Percentiles rank a stretch among this genome's conserved stretches.
These are phyloP conservation scores for Rhizopus arrhizus DNA, from an alignment of 371 early-diverging fungal genomes.

Conservation along the genomic window DNA sequence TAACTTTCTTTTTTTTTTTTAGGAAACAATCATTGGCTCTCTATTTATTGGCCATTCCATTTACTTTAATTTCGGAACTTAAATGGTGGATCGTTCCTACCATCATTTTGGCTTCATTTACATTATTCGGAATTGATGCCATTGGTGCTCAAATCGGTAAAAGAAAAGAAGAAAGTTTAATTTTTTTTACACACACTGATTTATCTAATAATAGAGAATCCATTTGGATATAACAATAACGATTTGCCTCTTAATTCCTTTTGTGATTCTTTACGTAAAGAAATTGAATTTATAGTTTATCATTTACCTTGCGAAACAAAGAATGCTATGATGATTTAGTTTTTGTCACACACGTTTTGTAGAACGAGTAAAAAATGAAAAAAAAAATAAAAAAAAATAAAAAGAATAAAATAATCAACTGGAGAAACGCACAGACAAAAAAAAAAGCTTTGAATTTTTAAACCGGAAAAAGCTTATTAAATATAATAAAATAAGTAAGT, in stretches of 20 bases:
- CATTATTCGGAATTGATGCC: constrained; percentile 74
- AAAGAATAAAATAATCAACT: neutral
- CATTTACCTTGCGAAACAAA: constrained; percentile 43
- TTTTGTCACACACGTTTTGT: neutral
- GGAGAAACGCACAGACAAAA: constrained; percentile 15
- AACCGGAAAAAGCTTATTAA: no score
- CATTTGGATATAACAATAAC: constrained; percentile 68
- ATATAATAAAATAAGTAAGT: neutral
- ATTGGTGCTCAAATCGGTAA: constrained; percentile 54
- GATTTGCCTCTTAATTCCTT: constrained; percentile 50
- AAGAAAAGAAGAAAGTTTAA: neutral
- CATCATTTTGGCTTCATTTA: constrained; percentile 64
- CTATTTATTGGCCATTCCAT: constrained; percentile 70
- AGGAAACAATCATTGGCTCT: constrained; percentile 69
- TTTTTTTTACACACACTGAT: constrained; percentile 6
- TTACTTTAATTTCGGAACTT: constrained; percentile 62
- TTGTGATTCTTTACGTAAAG: constrained; percentile 45
- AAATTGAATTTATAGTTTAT: constrained; percentile 50
- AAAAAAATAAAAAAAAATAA: constrained; percentile 1
- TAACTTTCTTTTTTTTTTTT: neutral
- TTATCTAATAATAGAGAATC: constrained; percentile 53
- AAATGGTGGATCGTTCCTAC: constrained; percentile 65
- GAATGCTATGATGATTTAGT: constrained; percentile 25
- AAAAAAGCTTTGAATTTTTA: neutral
- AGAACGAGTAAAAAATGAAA: no score